These are phyloP conservation scores for Macrophomina phaseolina DNA, from an alignment of 2,329 filamentous ascomycete species.

Conservation along the genomic window DNA sequence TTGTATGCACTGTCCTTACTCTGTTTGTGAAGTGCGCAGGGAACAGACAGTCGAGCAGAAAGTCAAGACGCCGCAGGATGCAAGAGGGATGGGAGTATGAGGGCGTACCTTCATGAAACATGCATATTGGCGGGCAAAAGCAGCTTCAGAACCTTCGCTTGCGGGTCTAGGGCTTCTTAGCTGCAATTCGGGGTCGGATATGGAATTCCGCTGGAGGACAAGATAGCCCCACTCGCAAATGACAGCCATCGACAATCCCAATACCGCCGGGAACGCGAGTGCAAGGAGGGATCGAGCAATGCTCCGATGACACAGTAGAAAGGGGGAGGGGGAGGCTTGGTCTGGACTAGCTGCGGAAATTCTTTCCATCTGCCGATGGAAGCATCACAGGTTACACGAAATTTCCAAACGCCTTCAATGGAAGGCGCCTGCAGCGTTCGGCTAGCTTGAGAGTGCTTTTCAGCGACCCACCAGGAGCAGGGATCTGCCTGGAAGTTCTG, in stretches of 20 bases:
- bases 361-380: background rate
- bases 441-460: background rate
- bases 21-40: conserved; percentile 69
- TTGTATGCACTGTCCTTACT: conserved; percentile 65
- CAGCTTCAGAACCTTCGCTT: background rate
- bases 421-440: background rate
- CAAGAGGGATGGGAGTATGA: conserved; percentile 69
- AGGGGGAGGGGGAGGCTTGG: background rate
- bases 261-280: too few relatives aligned
- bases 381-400: background rate
- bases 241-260: background rate
- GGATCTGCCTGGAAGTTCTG: background rate
- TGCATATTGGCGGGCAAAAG: too few relatives aligned
- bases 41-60: conserved; percentile 61
- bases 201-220: background rate
- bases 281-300: background rate
- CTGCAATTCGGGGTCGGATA: background rate
- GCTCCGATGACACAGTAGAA: background rate
- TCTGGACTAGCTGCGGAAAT: background rate
- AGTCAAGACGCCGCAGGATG: conserved; percentile 55
- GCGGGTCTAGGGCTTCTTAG: background rate
- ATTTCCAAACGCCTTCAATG: background rate
- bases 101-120: conserved; percentile 59
- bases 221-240: background rate
- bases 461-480: conserved; percentile 2